These are phyloP conservation scores for Arthrobotrys sphaeroides DNA, from an alignment of 2,329 filamentous ascomycete species.

Conservation along the genomic window DNA sequence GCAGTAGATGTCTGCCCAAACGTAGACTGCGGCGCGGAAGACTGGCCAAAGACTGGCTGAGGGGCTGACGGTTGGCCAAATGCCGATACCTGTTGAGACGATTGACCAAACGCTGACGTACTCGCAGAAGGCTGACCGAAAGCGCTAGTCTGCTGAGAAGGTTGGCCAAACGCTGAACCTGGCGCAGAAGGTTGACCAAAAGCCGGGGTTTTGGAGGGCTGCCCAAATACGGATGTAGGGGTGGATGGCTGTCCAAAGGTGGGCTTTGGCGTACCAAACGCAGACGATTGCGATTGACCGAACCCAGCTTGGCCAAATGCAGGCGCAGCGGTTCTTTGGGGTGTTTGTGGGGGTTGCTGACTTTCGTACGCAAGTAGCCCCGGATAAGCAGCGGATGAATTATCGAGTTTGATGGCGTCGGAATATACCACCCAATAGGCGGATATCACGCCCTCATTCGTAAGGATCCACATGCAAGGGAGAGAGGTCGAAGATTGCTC, in stretches of 20 bases:
- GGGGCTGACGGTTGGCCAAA: constrained; percentile 44
- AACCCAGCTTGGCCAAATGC: constrained; percentile 55
- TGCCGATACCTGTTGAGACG: constrained; percentile 20
- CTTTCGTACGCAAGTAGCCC: constrained; percentile 68
- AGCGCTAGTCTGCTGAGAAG: constrained; percentile 52
- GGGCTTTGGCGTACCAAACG: constrained; percentile 55
- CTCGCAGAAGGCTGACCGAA: constrained; percentile 46
- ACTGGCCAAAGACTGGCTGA: constrained; percentile 55
- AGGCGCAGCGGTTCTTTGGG: constrained; percentile 55
- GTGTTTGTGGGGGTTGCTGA: constrained; percentile 54
- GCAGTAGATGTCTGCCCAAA: constrained; percentile 57
- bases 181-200: constrained; percentile 40
- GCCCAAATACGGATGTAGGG: constrained; percentile 59
- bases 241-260: constrained; percentile 61
- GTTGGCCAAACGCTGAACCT: constrained; percentile 53
- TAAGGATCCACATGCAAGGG: constrained; percentile 84
- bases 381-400: constrained; percentile 69
- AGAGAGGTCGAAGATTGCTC: constrained; percentile 81
- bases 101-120: constrained; percentile 45
- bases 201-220: constrained; percentile 58
- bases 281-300: constrained; percentile 56
- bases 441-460: constrained; percentile 84
- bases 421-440: constrained; percentile 94
- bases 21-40: constrained; percentile 56
- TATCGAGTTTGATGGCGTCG: constrained; percentile 79